phyloP scores from a whole-genome alignment of 495 filamentous ascomycete species.

The Podospora pseudocomata region DNA sequence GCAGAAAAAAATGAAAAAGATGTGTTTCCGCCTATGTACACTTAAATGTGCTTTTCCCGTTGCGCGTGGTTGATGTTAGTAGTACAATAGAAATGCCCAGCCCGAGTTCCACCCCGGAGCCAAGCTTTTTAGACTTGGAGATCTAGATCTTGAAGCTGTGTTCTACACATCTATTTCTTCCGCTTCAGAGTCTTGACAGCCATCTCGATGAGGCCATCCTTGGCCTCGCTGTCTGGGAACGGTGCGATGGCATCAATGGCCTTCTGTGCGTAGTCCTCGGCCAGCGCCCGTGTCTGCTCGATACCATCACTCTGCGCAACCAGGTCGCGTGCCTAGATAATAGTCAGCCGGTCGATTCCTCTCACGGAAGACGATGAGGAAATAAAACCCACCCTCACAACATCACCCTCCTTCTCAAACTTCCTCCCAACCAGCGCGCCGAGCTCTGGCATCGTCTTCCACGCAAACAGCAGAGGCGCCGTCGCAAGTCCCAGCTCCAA shows the following conservation, averaged over 20 bases:
- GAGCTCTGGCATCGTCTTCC: conserved; percentile 83
- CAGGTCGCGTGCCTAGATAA: conserved; percentile 70
- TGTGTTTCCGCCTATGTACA: not conserved
- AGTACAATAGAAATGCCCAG: conserved; percentile 9
- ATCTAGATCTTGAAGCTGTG: not conserved
- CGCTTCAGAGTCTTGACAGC: conserved; percentile 86
- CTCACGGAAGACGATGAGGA: not conserved
- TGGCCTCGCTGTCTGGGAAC: conserved; percentile 91
- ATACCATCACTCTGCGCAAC: conserved; percentile 81
- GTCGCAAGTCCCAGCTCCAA: conserved; percentile 91
- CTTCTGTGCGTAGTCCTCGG: conserved; percentile 83
- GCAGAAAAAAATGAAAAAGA: not conserved
- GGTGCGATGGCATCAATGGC: conserved; percentile 75
- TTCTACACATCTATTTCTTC: conserved; percentile 56
- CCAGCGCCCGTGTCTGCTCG: conserved; percentile 82
- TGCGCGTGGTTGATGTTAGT: not conserved
- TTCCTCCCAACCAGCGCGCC: conserved; percentile 88
- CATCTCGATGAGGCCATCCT: conserved; percentile 86
- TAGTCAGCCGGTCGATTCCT: conserved; percentile 16
- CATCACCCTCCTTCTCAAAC: conserved; percentile 79
- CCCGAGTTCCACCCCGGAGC: not conserved
- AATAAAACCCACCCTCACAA: conserved; percentile 60
- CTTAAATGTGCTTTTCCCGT: not conserved
- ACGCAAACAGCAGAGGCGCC: conserved; percentile 92
- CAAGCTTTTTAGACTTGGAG: conserved; percentile 21